These are phyloP conservation scores for Raddia guianensis DNA, from an alignment of 176 grass and related monocot genomes.

Conservation along the genomic window DNA sequence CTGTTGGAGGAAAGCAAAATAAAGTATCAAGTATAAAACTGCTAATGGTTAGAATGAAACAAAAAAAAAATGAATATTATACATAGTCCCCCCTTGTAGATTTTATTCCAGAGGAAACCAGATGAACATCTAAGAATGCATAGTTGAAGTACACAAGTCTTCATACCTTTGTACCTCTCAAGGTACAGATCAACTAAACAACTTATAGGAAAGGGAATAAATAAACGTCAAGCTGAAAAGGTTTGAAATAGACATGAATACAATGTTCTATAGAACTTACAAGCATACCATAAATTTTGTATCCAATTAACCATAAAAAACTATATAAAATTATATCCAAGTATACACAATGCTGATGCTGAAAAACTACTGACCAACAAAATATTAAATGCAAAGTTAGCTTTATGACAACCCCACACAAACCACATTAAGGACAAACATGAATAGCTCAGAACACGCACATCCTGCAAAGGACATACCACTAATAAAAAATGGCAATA, in stretches of 20 bases:
- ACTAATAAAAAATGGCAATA: constrained; percentile 1
- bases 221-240: neutral
- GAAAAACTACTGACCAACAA: neutral
- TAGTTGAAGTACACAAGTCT: neutral
- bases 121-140: neutral
- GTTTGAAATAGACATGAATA: neutral
- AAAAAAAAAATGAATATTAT: neutral
- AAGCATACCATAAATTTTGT: neutral
- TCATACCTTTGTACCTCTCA: neutral
- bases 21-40: constrained; percentile 17
- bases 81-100: neutral
- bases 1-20: constrained; percentile 46
- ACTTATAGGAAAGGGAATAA: neutral
- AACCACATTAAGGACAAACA: neutral
- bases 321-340: neutral
- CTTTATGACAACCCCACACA: neutral
- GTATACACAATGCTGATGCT: constrained; percentile 11
- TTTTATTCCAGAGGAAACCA: neutral
- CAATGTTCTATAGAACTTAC: neutral
- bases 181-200: neutral
- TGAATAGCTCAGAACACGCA: neutral
- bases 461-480: neutral
- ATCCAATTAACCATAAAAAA: neutral
- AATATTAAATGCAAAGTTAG: neutral
- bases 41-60: neutral